Evolutionary conservation across 768 basidiomycete genomes (phyloP).

Genomic region (Xerocomus potaroensis): DNA sequence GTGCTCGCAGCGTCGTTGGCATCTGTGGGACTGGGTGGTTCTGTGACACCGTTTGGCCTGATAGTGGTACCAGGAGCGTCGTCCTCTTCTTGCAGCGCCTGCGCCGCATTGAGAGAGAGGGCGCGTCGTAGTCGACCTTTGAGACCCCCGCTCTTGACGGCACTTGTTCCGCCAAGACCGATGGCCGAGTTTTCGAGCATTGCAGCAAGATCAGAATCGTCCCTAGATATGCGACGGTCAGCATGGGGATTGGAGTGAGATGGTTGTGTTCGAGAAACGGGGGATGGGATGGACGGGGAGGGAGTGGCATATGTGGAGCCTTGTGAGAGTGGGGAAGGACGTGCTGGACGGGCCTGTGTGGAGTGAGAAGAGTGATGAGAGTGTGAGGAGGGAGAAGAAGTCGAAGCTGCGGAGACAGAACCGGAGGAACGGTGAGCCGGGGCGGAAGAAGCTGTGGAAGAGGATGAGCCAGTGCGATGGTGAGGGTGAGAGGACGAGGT

Average conservation of each 20-base stretch:
- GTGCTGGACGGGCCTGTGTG: slow-evolving; percentile 27
- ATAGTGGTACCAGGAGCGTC: slow-evolving; percentile 14
- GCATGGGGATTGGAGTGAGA: slow-evolving; percentile 47
- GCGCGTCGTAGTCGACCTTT: slow-evolving; percentile 76
- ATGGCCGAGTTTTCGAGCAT: slow-evolving; percentile 42
- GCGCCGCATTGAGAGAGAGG: slow-evolving; percentile 57
- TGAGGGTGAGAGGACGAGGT: slow-evolving; percentile 26
- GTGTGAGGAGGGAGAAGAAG: slow-evolving; percentile 27
- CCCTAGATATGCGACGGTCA: slow-evolving; percentile 74
- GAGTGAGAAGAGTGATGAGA: slow-evolving; percentile 24
- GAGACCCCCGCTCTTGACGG: slow-evolving; percentile 61
- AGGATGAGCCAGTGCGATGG: slow-evolving; percentile 31
- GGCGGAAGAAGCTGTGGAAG: slow-evolving; percentile 20
- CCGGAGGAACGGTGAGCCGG: slow-evolving; percentile 24
- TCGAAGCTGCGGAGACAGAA: slow-evolving; percentile 27
- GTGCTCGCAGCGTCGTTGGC: slow-evolving; percentile 26
- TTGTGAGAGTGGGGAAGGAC: slow-evolving; percentile 33
- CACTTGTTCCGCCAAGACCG: slow-evolving; percentile 30
- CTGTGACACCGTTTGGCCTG: slow-evolving; percentile 28
- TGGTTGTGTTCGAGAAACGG: slow-evolving; percentile 21
- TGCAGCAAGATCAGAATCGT: slow-evolving; percentile 65
- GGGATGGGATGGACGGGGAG: slow-evolving; percentile 10
- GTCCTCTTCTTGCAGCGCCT: slow-evolving; percentile 50
- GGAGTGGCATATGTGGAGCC: slow-evolving; percentile 24
- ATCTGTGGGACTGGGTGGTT: slow-evolving; percentile 27